Base-by-base conservation (phyloP, 306 rosid species). In the Parietaria judaica region DNA sequence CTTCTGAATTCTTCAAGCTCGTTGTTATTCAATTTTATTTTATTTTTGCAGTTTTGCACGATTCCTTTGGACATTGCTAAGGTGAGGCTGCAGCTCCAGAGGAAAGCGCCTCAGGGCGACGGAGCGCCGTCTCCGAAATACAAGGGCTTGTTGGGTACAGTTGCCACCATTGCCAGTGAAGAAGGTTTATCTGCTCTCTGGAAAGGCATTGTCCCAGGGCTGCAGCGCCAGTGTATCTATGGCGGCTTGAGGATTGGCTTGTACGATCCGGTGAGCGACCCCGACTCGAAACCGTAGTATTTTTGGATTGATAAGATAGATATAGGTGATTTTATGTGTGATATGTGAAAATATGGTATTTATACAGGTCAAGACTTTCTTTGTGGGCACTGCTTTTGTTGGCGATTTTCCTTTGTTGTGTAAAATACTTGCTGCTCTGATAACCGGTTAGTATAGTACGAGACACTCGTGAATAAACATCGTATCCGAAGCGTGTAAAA, bases 241-340 rank as follows among this genome's bases (percentile, higher is more conserved):
- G 99, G 99, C 52, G 99, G 99, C 78, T 77, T 94, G 75, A 84
- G 99, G 80, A 88, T 94, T 70, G 96, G 94, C 58, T 70, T 94
- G 67, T 94, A 94, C 74, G 99, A 81, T 72, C 99, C 99, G 58
- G 99, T 94, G 85, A 86, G 99, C 88, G 76, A 70, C 9, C 9
- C 5, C 3, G 11, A 9, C 15, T 5, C 17, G 34, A 11, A 56
- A 31, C 4, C 65, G 14, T 48, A 66, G 55, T 50, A 23, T 74
- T 70, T 68, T 36, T 49, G 62, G 68, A 69, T 71, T 74, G 62
- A 64, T 68, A 69, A 74, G 68, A 72, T 68, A 38, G 11, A 14
- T 8, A 14, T 11, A 7, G 56, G 23, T 31, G 17, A 38, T 58
- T 36, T 54, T 69, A 63, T 66, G 65, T 69, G 66, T 77, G 69